A percentile compares a stretch with the other conserved stretches of the same genome.
Evolutionary conservation across 371 early-diverging fungal genomes (phyloP).

Genomic region (Amoeboradix gromovi): DNA sequence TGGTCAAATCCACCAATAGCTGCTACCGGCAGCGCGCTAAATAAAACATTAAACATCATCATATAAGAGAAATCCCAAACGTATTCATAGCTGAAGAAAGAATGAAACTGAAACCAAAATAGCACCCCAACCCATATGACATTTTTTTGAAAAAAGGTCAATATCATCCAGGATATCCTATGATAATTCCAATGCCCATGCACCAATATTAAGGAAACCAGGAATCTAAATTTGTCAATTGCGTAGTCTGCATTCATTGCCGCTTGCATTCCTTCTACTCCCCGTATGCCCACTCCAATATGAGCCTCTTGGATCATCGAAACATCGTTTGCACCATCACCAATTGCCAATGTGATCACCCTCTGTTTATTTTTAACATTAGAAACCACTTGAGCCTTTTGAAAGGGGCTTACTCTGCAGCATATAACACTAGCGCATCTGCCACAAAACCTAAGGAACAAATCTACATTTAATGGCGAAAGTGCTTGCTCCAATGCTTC

Average conservation of each 20-base stretch:
- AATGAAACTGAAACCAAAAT: constrained; percentile 51
- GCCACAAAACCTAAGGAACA: constrained; percentile 36
- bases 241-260: constrained; percentile 84
- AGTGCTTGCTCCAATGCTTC: constrained; percentile 47
- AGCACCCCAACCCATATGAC: constrained; percentile 18
- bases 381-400: constrained; percentile 56
- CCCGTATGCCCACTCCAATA: constrained; percentile 80
- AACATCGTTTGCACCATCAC: constrained; percentile 63
- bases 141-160: constrained; percentile 1
- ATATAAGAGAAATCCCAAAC: constrained; percentile 58
- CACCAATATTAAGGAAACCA: constrained; percentile 59
- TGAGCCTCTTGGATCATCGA: constrained; percentile 90
- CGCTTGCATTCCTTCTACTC: constrained; percentile 88
- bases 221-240: constrained; percentile 63
- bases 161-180: background rate
- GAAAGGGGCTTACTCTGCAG: constrained; percentile 56
- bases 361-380: constrained; percentile 35
- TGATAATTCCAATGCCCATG: constrained; percentile 49
- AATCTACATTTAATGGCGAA: constrained; percentile 15
- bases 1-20: constrained; percentile 67
- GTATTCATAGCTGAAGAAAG: constrained; percentile 39
- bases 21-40: constrained; percentile 36
- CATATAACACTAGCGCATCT: constrained; percentile 51
- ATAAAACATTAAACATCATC: constrained; percentile 36
- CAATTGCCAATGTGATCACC: constrained; percentile 83